A percentile compares a stretch with the other conserved stretches of the same genome.
Evolutionary conservation across 176 grass and related monocot species (phyloP).

Genomic region (Themeda triandra): DNA sequence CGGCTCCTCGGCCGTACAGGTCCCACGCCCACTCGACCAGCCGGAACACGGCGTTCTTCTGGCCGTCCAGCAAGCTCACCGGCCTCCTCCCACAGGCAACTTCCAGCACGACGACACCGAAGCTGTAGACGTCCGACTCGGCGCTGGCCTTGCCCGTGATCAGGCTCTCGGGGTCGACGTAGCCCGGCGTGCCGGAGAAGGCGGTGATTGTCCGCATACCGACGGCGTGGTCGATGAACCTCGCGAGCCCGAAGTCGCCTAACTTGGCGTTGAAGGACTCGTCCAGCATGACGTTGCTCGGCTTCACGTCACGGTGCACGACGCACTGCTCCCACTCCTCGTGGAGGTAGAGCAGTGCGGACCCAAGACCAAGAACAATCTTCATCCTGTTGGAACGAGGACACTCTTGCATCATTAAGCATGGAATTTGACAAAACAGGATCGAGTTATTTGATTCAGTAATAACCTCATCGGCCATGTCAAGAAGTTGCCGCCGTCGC

Average conservation of each 20-base stretch:
- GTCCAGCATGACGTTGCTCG: conserved; percentile 35
- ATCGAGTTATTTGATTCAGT: no score
- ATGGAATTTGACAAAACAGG: no score
- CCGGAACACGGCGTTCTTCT: background rate
- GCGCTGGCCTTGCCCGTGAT: no score
- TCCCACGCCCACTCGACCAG: background rate
- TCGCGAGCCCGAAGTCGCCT: conserved; percentile 19
- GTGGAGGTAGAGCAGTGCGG: conserved; percentile 18
- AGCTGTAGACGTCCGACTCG: no score
- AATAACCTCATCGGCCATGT: conserved; percentile 32
- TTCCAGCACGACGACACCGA: no score
- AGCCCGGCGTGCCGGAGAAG: no score
- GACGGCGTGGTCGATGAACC: conserved; percentile 14
- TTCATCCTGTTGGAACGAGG: no score
- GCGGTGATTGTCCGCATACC: no score
- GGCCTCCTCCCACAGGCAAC: no score
- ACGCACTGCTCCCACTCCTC: conserved; percentile 42
- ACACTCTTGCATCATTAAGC: no score
- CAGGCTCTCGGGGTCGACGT: no score
- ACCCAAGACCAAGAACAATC: conserved; percentile 5
- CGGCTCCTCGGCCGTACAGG: background rate
- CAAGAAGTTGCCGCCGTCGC: conserved; percentile 19
- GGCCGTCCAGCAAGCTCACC: no score
- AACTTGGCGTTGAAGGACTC: conserved; percentile 19
- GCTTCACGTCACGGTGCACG: conserved; percentile 30